Base-by-base conservation (phyloP, 257 asterid species). In the Ilex asprella region DNA sequence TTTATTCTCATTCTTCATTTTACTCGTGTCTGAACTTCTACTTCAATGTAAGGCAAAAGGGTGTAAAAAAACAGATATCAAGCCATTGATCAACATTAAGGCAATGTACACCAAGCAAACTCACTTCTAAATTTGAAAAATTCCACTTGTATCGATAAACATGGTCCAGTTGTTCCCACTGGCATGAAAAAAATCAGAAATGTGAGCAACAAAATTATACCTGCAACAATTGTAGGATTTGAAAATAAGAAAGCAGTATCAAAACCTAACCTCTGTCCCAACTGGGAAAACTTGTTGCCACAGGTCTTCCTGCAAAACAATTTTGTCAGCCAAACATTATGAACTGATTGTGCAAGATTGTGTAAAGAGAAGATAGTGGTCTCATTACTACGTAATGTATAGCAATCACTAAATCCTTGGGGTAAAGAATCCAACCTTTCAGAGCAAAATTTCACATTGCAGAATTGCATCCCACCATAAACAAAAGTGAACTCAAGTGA, bases 91-190 rank as follows among this genome's bases (percentile, higher is more conserved):
- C 5, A 49, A n/a, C 3, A 49, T 49, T 49, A 3, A 12, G 16
- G 54, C 27, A 30, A 10, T 16, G 39, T 55, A 64, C 47, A 68
- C 10, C 27, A 47, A 62, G 60, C 60, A 70, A 53, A 76, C 92
- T 82, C 70, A 88, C 96, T 72, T 88, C 96, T 67, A 88, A 75
- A 75, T 84, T 86, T 27, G 77, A 76, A 65, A 89, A 93, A 68
- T 78, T 77, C 99, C 99, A 93, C 27, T 83, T 85, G 76, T 86
- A 93, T 66, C 80, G 84, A 67, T 93, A 93, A 53, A 93, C 96
- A 82, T 65, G 72, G 75, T 93, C 94, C 82, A 93, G 73, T 83
- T 82, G 96, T 80, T 93, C 97, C 99, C 99, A 93, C 99, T 93
- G 88, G 39, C 64, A 77, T 35, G 31, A 30, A 30, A 56, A 41